Evolutionary conservation across 768 basidiomycete species (phyloP).

Genomic region (Hypholoma sublateritium): DNA sequence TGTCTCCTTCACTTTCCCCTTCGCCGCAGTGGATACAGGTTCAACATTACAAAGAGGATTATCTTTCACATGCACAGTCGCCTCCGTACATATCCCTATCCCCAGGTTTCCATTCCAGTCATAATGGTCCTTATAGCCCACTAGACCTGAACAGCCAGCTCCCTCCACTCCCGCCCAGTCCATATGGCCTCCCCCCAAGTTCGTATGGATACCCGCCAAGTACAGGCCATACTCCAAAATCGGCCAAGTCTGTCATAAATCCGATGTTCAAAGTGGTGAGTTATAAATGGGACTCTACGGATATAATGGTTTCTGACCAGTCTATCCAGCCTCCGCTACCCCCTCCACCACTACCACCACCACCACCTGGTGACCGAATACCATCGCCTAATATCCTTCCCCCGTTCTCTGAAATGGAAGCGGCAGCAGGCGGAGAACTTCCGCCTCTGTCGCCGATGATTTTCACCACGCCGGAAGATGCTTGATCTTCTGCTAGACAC

Average conservation of each 20-base stretch:
- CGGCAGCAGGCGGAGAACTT: slow-evolving; percentile 74
- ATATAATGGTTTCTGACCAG: slow-evolving; percentile 35
- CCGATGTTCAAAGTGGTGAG: slow-evolving; percentile 92
- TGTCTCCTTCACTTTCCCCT: slow-evolving; percentile 46
- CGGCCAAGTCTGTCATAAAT: slow-evolving; percentile 74
- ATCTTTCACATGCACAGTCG: slow-evolving; percentile 35
- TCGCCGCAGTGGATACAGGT: slow-evolving; percentile 56
- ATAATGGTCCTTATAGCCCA: slow-evolving; percentile 42
- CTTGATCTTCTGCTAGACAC: slow-evolving; percentile 27
- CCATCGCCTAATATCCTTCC: slow-evolving; percentile 56
- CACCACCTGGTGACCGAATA: slow-evolving; percentile 23
- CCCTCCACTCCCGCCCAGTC: slow-evolving; percentile 46
- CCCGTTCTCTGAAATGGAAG: slow-evolving; percentile 80
- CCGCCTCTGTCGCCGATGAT: slow-evolving; percentile 78
- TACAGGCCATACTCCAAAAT: slow-evolving; percentile 57
- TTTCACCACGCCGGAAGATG: slow-evolving; percentile 47
- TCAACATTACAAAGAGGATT: slow-evolving; percentile 36
- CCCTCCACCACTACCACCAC: slow-evolving; percentile 49
- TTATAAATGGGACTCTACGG: slow-evolving; percentile 40
- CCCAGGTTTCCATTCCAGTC: slow-evolving; percentile 34
- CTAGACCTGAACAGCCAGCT: slow-evolving; percentile 54
- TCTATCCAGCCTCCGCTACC: slow-evolving; percentile 55
- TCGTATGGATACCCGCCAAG: slow-evolving; percentile 52
- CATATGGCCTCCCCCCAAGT: slow-evolving; percentile 30
- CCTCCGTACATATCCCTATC: slow-evolving; percentile 37